phyloP scores from a whole-genome alignment of 2,329 filamentous ascomycete species.

The Juglanconis sp. region DNA sequence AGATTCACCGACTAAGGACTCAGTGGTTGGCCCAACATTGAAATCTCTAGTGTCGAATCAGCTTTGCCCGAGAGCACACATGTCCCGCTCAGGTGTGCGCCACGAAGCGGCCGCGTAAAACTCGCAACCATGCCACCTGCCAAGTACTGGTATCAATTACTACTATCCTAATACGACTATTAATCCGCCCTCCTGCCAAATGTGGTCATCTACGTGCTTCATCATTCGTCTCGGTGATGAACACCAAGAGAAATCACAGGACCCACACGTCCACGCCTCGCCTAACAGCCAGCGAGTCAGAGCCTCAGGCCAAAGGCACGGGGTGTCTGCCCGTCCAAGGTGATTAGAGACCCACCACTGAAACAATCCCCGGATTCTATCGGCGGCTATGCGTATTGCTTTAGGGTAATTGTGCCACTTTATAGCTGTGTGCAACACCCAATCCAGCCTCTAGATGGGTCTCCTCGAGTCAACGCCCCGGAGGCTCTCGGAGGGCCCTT shows the following conservation, averaged over 20 bases:
- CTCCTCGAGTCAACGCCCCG: neutral
- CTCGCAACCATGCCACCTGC: neutral
- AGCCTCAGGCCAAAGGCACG: neutral
- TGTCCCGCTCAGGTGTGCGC: neutral
- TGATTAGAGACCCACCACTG: neutral
- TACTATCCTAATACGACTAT: no score
- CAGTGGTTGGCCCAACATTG: neutral
- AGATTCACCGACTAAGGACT: neutral
- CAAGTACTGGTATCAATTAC: neutral
- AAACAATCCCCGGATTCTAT: neutral
- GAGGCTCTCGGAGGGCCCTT: no score
- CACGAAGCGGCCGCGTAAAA: neutral
- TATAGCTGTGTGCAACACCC: neutral
- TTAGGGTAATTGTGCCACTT: neutral
- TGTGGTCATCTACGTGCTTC: neutral
- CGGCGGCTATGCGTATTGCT: neutral
- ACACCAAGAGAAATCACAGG: neutral
- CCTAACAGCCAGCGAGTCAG: neutral
- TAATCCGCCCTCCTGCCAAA: neutral
- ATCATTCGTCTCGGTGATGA: neutral
- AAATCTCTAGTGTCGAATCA: neutral
- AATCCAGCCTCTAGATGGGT: neutral
- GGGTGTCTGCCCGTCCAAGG: neutral
- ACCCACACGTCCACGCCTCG: no score
- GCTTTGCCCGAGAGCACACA: neutral